phyloP scores from a whole-genome alignment of 768 basidiomycete species.

The Dictyophora rubrovolvata region DNA sequence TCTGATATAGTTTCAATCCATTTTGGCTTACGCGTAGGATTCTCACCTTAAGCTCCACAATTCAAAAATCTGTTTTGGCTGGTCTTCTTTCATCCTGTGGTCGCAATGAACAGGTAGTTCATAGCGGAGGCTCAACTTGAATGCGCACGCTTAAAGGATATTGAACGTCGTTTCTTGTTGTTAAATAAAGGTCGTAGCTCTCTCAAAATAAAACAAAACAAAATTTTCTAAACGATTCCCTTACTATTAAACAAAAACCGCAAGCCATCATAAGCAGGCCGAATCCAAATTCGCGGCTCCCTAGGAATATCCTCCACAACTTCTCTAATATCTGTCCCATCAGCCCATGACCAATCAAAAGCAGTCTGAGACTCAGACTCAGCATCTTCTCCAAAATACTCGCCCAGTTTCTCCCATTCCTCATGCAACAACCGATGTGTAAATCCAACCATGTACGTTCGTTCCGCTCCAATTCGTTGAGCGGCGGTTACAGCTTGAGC shows the following conservation, averaged over 20 bases:
- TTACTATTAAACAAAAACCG: slow-evolving; percentile 37
- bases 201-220: no score
- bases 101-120: no score
- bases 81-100: no score
- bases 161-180: no score
- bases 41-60: no score
- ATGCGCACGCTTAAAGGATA: no score
- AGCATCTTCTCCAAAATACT: slow-evolving; percentile 36
- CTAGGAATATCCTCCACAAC: slow-evolving; percentile 1
- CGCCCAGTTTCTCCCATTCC: slow-evolving; percentile 59
- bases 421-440: slow-evolving; percentile 71
- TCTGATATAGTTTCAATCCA: no score
- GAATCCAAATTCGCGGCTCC: slow-evolving; percentile 38
- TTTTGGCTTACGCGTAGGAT: no score
- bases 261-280: slow-evolving; percentile 71
- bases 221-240: slow-evolving; percentile 23
- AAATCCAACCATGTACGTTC: slow-evolving; percentile 69
- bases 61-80: no score
- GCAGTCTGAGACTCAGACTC: slow-evolving; percentile 27
- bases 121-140: no score
- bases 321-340: slow-evolving; percentile 33
- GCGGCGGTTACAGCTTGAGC: slow-evolving; percentile 47
- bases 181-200: no score
- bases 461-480: slow-evolving; percentile 41
- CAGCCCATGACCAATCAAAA: slow-evolving; percentile 31